Conservation (phyloP, 768 basidiomycete species). For the Clitopilus hobsonii region DNA sequence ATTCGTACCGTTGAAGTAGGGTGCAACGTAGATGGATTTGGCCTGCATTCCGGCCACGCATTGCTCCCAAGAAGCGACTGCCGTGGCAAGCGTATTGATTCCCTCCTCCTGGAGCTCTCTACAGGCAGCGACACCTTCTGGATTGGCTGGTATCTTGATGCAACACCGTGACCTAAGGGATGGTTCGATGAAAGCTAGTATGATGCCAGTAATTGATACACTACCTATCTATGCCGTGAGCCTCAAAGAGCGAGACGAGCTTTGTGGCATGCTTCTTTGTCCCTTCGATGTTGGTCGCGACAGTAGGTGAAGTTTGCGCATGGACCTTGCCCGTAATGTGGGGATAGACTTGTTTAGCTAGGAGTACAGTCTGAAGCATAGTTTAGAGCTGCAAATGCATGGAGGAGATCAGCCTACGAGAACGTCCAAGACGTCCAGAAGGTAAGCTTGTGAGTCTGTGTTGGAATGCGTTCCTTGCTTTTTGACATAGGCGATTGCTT, state of each 20-base stretch:
- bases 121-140: slow-evolving; percentile 47
- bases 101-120: slow-evolving; percentile 35
- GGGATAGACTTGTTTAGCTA: slow-evolving; percentile 39
- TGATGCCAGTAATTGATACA: not conserved
- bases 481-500: slow-evolving; percentile 25
- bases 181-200: not conserved
- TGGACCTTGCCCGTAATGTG: slow-evolving; percentile 37
- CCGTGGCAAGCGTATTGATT: slow-evolving; percentile 51
- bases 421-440: slow-evolving; percentile 31
- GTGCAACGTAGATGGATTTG: slow-evolving; percentile 45
- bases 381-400: not conserved
- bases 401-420: slow-evolving; percentile 22
- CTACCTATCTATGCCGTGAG: slow-evolving; percentile 37
- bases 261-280: slow-evolving; percentile 39
- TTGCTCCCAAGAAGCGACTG: slow-evolving; percentile 50
- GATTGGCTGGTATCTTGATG: slow-evolving; percentile 57
- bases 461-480: slow-evolving; percentile 10
- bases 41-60: slow-evolving; percentile 52
- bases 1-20: slow-evolving; percentile 49
- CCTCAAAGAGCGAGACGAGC: slow-evolving; percentile 35
- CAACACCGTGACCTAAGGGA: slow-evolving; percentile 39
- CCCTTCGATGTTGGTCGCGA: slow-evolving; percentile 34
- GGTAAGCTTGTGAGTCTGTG: slow-evolving; percentile 15
- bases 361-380: slow-evolving; percentile 32
- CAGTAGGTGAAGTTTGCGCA: slow-evolving; percentile 37